Percentiles rank a stretch among this genome's conserved stretches.
phyloP scores from a whole-genome alignment of 345 rosid species.

The Eutrema japonicum region DNA sequence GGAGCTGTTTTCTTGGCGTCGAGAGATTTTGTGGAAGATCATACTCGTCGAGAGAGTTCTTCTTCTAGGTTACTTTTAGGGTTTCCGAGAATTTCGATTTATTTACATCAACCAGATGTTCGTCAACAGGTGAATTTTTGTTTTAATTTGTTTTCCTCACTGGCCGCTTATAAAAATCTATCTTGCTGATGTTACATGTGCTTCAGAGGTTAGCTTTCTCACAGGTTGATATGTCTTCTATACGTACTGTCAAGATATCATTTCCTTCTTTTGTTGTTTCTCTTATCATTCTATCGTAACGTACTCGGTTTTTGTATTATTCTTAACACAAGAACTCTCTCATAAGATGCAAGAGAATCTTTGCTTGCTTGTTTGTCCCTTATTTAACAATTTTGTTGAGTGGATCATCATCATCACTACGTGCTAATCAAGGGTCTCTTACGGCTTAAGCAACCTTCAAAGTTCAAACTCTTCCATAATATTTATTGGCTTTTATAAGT shows the following conservation, averaged over 20 bases:
- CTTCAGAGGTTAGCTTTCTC: conserved; percentile 75
- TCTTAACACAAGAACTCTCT: conserved; percentile 70
- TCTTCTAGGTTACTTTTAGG: too few species aligned
- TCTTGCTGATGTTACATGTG: conserved; percentile 92
- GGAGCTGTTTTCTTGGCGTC: too few species aligned
- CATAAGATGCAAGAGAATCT: conserved; percentile 49
- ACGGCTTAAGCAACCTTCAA: too few species aligned
- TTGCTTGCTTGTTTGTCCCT: too few species aligned
- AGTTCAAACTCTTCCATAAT: too few species aligned
- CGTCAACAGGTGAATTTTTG: conserved; percentile 75
- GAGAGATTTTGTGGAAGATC: too few species aligned
- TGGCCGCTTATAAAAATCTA: conserved; percentile 11
- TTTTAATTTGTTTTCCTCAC: neutral
- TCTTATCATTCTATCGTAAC: neutral
- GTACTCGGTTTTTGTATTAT: conserved; percentile 24
- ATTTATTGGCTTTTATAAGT: too few species aligned
- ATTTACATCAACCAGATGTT: conserved; percentile 40
- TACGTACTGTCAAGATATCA: neutral
- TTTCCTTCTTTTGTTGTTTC: neutral
- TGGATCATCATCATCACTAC: too few species aligned
- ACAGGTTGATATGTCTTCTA: neutral
- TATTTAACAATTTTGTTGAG: too few species aligned
- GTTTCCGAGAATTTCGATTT: too few species aligned
- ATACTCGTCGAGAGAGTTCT: too few species aligned
- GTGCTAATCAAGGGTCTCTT: too few species aligned